Percentiles rank a stretch among this genome's conserved stretches.
phyloP scores from a whole-genome alignment of 768 basidiomycete genomes.

The Suillus hirtellus region DNA sequence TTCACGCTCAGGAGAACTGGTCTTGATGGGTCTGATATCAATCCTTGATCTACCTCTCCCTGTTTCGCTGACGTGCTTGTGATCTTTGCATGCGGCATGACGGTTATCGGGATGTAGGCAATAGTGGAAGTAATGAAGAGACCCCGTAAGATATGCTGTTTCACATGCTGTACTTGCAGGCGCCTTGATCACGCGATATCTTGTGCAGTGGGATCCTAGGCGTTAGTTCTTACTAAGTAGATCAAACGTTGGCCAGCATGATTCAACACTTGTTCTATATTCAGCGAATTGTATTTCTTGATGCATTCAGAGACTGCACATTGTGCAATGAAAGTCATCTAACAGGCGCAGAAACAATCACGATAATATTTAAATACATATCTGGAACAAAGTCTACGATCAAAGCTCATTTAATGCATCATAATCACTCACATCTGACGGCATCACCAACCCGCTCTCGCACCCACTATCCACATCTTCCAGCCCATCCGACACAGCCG shows the following conservation, averaged over 20 bases:
- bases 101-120: neutral
- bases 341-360: too few relatives aligned
- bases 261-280: too few relatives aligned
- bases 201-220: neutral
- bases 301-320: neutral
- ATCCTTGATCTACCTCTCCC: neutral
- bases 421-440: neutral
- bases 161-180: neutral
- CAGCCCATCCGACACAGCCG: constrained; percentile 59
- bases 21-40: neutral
- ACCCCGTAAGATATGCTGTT: neutral
- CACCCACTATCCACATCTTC: constrained; percentile 35
- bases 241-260: too few relatives aligned
- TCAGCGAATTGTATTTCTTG: neutral
- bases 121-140: neutral
- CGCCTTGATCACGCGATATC: neutral
- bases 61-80: neutral
- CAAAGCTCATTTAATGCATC: neutral
- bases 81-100: neutral
- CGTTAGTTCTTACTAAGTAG: too few relatives aligned
- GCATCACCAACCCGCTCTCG: neutral
- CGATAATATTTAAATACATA: neutral
- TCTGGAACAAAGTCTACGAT: neutral
- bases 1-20: neutral
- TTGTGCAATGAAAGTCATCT: neutral